These are phyloP conservation scores for Trametes versicolor DNA, from an alignment of 1,284 basidiomycete genomes.

Conservation along the genomic window DNA sequence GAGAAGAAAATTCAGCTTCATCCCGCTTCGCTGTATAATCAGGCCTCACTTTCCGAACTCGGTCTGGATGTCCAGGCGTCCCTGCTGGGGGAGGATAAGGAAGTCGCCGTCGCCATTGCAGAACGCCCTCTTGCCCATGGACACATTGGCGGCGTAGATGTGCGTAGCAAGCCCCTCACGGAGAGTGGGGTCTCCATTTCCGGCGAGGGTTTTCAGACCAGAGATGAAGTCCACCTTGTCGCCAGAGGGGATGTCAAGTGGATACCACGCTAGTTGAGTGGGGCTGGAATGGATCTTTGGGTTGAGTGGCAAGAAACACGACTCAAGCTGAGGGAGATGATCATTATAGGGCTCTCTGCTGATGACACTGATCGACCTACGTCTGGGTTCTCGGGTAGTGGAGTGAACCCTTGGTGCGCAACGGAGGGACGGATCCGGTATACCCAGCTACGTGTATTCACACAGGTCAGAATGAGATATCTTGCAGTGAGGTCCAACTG, in stretches of 20 bases:
- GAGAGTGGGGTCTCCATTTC: conserved; percentile 70
- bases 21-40: too few relatives aligned
- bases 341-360: conserved; percentile 19
- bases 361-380: conserved; percentile 46
- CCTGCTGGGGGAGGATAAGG: conserved; percentile 73
- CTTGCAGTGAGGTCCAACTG: conserved; percentile 4
- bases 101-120: conserved; percentile 77
- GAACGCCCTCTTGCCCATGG: conserved; percentile 73
- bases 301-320: conserved; percentile 67
- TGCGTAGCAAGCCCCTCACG: conserved; percentile 72
- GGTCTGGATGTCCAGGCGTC: conserved; percentile 73
- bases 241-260: conserved; percentile 63
- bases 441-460: conserved; percentile 54
- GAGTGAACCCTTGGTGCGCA: conserved; percentile 70
- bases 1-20: background rate
- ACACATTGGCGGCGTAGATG: conserved; percentile 67
- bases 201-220: conserved; percentile 71
- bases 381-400: conserved; percentile 65
- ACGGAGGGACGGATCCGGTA: conserved; percentile 78
- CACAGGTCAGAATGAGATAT: background rate
- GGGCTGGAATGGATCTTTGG: conserved; percentile 69
- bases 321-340: conserved; percentile 54
- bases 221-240: conserved; percentile 65
- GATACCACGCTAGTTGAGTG: conserved; percentile 77
- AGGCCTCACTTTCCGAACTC: conserved; percentile 68